Base-by-base conservation (phyloP, 495 filamentous ascomycete species). In the Penicillium antarcticum region DNA sequence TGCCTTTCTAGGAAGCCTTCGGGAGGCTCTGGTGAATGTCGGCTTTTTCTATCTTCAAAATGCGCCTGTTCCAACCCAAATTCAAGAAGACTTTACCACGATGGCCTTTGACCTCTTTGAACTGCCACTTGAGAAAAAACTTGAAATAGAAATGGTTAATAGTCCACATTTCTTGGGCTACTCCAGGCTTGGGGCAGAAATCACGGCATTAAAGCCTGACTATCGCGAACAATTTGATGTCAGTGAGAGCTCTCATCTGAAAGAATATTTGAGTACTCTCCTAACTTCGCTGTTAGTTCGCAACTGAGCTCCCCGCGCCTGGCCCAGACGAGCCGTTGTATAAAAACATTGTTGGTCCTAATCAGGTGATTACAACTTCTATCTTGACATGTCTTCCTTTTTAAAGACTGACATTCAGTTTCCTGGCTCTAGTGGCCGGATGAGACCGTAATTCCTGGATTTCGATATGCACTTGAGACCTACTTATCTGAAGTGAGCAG, bases 31-130 rank as follows among this genome's bases (percentile, higher is more conserved):
- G 24, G 80, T 97, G 61, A 87, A 92, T 68, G 89, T 96, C 29
- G 94, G 94, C 4, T 97, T 98, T 63, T 74, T 97, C 48, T 98
- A 98, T 60, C 80, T 98, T 44, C 83, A 82, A 55, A 91, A 97
- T 61, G 84, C 88, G 1, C 89, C 89, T 4, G 83, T 97, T 37
- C 72, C 87, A 12, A 73, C 84, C 10, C 65, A 80, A 24, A 66
- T 94, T 26, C 83, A 87, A 60, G 58, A 81, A 23, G 67, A 79
- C n/a, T 87, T 96, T 13, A 83, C 87, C 39, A 49, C 75, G 14
- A 82, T 92, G 53, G 84, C 82, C 11, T 79, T 80, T 47, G 77
- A 70, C 5, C 90, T 98, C 58, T 98, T 97, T 63, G 80, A 91
- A 48, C 78, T 96, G 42, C 86, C 91, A 10, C 61, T 76, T 42